Base-by-base conservation (phyloP, 768 basidiomycete species). In the Psilocybe tampanensis region DNA sequence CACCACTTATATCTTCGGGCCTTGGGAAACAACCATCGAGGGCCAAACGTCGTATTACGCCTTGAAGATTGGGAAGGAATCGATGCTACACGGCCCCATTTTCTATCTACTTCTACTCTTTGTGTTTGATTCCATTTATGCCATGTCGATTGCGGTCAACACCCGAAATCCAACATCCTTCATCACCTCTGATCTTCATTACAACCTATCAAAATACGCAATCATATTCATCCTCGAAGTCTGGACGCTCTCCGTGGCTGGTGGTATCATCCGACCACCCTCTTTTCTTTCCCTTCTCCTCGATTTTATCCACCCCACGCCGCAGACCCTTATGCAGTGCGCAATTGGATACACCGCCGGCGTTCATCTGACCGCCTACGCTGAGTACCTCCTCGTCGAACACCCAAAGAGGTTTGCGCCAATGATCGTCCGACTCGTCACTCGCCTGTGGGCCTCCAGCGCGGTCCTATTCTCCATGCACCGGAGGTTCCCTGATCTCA, bases 41-140 rank as follows among this genome's bases (percentile, higher is more conserved):
- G n/a, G 24, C 5, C 29, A 2, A 15, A n/a, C 22, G 13, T 54
- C 53, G 3, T 54, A 45, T 39, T 54, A 34, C 23, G 53, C 53
- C 17, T 24, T n/a, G 13, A 36, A 23, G 22, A 22, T 22, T 2
- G 55, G 55, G 12, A 51, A 51, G 15, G 15, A 17, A 7, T 50
- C 22, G 19, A 12, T 50, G n/a, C 22, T 55, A 29, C 34, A 29
- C 2, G 55, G 55, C 4, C 55, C 55, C 13, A 51, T 56, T 4
- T 43, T 50, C 13, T 56, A 51, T 21, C 41, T 56, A 32, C 19
- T 56, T 11, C 49, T 56, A 3, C 48, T 51, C 19, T 39, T 56
- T 26, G 0, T 15, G 32, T 56, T 56, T 17, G 55, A 56, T 41
- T 56, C 12, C 7, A 8, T 23, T 7, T 56, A 50, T 32, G 49